A percentile compares a stretch with the other conserved stretches of the same genome.
Conservation (phyloP, 257 asterid genomes). For the Misopates orontium region DNA sequence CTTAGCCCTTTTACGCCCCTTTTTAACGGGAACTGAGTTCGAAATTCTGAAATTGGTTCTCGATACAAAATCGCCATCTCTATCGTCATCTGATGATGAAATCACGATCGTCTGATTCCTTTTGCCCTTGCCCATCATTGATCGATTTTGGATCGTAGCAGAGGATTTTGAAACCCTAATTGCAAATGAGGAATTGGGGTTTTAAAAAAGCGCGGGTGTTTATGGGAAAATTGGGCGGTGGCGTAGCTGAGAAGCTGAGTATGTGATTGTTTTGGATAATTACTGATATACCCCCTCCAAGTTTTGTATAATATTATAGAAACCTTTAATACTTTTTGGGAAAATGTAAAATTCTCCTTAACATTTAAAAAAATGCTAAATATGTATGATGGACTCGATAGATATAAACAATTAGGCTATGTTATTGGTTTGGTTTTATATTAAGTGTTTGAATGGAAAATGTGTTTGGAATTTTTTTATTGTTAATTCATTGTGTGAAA, state of each 20-base stretch:
- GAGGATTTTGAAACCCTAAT: conserved; percentile 32
- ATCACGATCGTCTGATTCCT: conserved; percentile 50
- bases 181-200: background rate
- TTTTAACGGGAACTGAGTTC: conserved; percentile 54
- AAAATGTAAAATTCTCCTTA: no score
- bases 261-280: no score
- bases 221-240: background rate
- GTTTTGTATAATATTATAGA: no score
- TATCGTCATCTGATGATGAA: conserved; percentile 68
- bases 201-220: conserved; percentile 34
- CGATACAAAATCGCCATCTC: conserved; percentile 27
- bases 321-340: no score
- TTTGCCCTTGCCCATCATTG: conserved; percentile 61
- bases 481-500: no score
- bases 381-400: no score
- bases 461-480: no score
- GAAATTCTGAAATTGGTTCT: conserved; percentile 35
- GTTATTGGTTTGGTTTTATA: no score
- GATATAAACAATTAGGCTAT: no score
- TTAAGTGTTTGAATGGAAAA: no score
- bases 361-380: no score
- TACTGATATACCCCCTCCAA: no score
- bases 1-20: conserved; percentile 57
- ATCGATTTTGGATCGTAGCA: background rate
- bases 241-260: background rate